Base-by-base conservation (phyloP, 352 stramenopile species). In the Bremia lactucae region DNA sequence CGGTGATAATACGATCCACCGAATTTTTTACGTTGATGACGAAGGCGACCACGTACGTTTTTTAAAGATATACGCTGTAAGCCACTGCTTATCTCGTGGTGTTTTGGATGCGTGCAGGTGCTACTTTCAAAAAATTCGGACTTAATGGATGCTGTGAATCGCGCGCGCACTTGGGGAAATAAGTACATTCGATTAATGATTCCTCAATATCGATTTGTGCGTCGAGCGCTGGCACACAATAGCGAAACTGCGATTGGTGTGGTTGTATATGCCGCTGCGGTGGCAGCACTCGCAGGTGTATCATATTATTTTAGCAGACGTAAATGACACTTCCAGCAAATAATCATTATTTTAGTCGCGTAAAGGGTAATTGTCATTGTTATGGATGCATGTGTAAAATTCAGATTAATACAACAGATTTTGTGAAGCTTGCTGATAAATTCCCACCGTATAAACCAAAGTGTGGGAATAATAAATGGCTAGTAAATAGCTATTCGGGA, bases 101-200 rank as follows among this genome's bases (percentile, higher is more conserved):
- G 35, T 26, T 39, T 2, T 36, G 8, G 31, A 44, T 46, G 6
- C 4, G 40, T 46, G 18, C 43, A 88, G 69, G 59, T 93, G 9
- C 33, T 93, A 13, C 55, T 93, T 13, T 88, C 84, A 21, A 74
- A 73, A 9, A 74, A 93, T 49, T 65, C 74, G 3, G 80, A 93
- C 37, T 59, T 93, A 13, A 85, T 86, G 42, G 72, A 89, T 33
- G 78, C 77, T 5, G 80, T 93, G 7, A 72, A 70, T 13, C 68
- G 73, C 38, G 80, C 80, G 4, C 74, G 72, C 10, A 86, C 62
- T 36, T 89, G 76, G 65, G 75, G 73, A 21, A 88, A 86, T 61
- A 87, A 89, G 46, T 90, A 89, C 44, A 73, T 93, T 34, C 72
- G 75, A 0, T 55, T 93, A 2, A 78, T 79, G 24, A 55, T 89